phyloP scores from a whole-genome alignment of 306 rosid genomes.

The Trifolium subterraneum region DNA sequence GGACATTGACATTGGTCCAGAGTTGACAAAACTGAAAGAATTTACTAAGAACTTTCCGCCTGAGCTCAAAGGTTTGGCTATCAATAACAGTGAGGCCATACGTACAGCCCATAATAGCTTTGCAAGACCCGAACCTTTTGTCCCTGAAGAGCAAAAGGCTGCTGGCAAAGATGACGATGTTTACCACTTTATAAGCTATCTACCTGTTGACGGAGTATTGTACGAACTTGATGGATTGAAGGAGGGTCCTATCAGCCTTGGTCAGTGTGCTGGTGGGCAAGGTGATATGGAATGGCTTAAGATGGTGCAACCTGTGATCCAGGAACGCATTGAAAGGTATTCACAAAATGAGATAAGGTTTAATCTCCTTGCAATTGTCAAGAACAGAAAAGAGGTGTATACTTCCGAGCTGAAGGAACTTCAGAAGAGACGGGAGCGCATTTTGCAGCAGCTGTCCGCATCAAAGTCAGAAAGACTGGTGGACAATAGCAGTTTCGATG shows the following conservation, averaged over 20 bases:
- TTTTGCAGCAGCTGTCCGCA: constrained; percentile 85
- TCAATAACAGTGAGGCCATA: constrained; percentile 92
- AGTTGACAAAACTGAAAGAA: constrained; percentile 80
- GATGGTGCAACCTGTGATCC: constrained; percentile 91
- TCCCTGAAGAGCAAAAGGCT: constrained; percentile 88
- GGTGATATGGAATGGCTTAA: constrained; percentile 89
- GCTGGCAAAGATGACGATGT: constrained; percentile 90
- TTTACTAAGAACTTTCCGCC: constrained; percentile 94
- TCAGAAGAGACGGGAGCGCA: constrained; percentile 93
- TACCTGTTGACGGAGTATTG: constrained; percentile 88
- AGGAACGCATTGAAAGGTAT: constrained; percentile 93
- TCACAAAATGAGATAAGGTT: constrained; percentile 88
- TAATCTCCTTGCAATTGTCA: constrained; percentile 90
- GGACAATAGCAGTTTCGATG: constrained; percentile 63
- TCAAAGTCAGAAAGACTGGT: constrained; percentile 66
- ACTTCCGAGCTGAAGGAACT: constrained; percentile 95
- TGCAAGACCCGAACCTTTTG: constrained; percentile 97
- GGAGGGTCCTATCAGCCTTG: constrained; percentile 98
- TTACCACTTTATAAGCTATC: constrained; percentile 94
- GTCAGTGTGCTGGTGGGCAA: constrained; percentile 87
- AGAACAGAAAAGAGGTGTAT: constrained; percentile 88
- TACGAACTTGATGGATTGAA: constrained; percentile 98
- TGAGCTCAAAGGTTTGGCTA: constrained; percentile 95
- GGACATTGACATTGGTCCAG: constrained; percentile 88
- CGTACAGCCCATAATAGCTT: constrained; percentile 95